A percentile compares a stretch with the other conserved stretches of the same genome.
phyloP scores from a whole-genome alignment of 768 basidiomycete genomes.

The Lanmaoa rubissima region DNA sequence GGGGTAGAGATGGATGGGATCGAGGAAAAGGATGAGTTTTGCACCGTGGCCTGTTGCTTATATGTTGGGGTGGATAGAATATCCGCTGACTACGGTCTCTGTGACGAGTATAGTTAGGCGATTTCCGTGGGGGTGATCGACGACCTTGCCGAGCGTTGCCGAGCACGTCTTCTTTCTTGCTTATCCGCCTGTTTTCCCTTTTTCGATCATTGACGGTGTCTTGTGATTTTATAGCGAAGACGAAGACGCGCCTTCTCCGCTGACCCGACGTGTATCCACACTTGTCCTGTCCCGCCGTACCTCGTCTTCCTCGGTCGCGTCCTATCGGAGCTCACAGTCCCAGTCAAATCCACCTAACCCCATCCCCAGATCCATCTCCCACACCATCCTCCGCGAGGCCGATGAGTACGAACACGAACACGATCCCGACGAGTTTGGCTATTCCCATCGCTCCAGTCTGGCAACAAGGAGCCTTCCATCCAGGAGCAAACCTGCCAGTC shows the following conservation, averaged over 20 bases:
- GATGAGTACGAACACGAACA: conserved; percentile 20
- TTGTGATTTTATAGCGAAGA: conserved; percentile 50
- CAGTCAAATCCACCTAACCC: conserved; percentile 15
- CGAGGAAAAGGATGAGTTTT: background rate
- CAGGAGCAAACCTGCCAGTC: conserved; percentile 21
- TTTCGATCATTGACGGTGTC: background rate
- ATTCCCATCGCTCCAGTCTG: conserved; percentile 6
- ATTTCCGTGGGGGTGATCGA: conserved; percentile 8
- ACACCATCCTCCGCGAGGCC: conserved; percentile 30
- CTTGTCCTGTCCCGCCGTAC: conserved; percentile 49
- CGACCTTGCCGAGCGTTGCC: conserved; percentile 7
- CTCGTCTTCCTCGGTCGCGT: conserved; percentile 43
- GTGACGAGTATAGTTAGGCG: background rate
- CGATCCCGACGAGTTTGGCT: conserved; percentile 27
- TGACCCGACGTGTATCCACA: conserved; percentile 60
- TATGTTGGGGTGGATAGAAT: conserved; percentile 10
- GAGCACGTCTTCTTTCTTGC: conserved; percentile 7
- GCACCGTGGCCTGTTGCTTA: background rate
- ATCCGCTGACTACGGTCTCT: conserved; percentile 4
- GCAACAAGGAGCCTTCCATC: conserved; percentile 23
- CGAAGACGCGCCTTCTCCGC: conserved; percentile 67
- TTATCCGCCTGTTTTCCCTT: background rate
- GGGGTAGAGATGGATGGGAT: background rate
- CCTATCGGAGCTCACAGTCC: conserved; percentile 15
- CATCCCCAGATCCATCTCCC: conserved; percentile 29